Evolutionary conservation across 768 basidiomycete genomes (phyloP).

Genomic region (Lactifluus rugatus): DNA sequence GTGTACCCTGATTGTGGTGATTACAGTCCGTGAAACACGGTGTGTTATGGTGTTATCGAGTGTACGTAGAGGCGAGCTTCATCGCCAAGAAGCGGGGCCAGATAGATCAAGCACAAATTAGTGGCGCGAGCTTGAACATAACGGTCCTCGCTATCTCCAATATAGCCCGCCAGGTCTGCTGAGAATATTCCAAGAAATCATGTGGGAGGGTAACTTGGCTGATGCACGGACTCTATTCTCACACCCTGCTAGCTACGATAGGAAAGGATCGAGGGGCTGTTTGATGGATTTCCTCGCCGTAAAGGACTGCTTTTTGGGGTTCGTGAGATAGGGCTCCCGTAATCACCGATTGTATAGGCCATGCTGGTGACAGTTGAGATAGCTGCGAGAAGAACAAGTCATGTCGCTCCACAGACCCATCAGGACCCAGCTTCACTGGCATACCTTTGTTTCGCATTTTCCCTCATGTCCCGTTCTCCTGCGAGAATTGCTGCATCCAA

Average conservation of each 20-base stretch:
- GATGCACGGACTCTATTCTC: neutral
- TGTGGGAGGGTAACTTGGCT: neutral
- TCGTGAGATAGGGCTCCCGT: neutral
- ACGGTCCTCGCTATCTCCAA: neutral
- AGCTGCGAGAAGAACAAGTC: neutral
- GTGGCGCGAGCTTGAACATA: conserved; percentile 4
- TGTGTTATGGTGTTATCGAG: neutral
- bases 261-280: neutral
- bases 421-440: neutral
- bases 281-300: neutral
- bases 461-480: neutral
- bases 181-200: conserved; percentile 10
- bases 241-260: neutral
- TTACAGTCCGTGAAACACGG: neutral
- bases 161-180: neutral
- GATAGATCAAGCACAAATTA: conserved; percentile 7
- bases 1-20: neutral
- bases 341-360: neutral
- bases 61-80: neutral
- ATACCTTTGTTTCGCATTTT: neutral
- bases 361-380: neutral
- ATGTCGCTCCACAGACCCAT: neutral
- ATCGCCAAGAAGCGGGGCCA: conserved; percentile 1
- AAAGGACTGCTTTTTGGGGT: neutral
- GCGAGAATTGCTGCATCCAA: neutral